phyloP scores from a whole-genome alignment of 192 early-diverging fungal species.

The Coemansia furcata region DNA sequence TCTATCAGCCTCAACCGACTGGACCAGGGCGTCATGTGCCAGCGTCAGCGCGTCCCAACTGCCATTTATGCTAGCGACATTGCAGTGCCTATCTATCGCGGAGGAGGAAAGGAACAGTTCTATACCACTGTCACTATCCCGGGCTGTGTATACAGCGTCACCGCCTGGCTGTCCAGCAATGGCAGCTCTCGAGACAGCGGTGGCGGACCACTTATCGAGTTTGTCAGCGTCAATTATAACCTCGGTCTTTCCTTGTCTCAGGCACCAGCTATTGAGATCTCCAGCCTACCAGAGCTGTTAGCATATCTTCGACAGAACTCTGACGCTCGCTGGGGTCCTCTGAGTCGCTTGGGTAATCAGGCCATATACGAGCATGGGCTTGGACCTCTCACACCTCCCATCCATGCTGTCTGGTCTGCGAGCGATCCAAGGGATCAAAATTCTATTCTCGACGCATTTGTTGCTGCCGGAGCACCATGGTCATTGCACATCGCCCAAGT shows the following conservation, averaged over 20 bases:
- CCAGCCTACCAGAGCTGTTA: conserved; percentile 21
- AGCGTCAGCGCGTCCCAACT: conserved; percentile 29
- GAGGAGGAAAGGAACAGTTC: conserved; percentile 16
- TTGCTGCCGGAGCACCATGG: conserved; percentile 26
- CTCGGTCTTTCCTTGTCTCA: conserved; percentile 12
- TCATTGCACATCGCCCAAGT: conserved; percentile 34
- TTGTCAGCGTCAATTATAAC: conserved; percentile 13
- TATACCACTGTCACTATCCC: conserved; percentile 18
- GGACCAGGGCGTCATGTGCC: conserved; percentile 27
- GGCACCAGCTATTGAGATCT: conserved; percentile 14
- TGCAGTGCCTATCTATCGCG: conserved; percentile 31
- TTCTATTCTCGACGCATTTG: conserved; percentile 5
- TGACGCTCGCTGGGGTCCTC: conserved; percentile 10
- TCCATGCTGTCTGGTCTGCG: conserved; percentile 20
- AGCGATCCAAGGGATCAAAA: not conserved
- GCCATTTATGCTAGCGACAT: conserved; percentile 20
- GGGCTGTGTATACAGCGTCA: conserved; percentile 20
- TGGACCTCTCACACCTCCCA: conserved; percentile 11
- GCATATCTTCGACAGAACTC: conserved; percentile 9
- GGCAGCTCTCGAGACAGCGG: not conserved
- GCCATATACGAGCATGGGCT: conserved; percentile 7
- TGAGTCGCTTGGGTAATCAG: conserved; percentile 2
- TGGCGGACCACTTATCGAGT: conserved; percentile 12
- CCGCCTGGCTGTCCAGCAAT: conserved; percentile 15
- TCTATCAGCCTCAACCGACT: conserved; percentile 38